Conservation (phyloP, 148 eudicot species). For the Chenopodium album region DNA sequence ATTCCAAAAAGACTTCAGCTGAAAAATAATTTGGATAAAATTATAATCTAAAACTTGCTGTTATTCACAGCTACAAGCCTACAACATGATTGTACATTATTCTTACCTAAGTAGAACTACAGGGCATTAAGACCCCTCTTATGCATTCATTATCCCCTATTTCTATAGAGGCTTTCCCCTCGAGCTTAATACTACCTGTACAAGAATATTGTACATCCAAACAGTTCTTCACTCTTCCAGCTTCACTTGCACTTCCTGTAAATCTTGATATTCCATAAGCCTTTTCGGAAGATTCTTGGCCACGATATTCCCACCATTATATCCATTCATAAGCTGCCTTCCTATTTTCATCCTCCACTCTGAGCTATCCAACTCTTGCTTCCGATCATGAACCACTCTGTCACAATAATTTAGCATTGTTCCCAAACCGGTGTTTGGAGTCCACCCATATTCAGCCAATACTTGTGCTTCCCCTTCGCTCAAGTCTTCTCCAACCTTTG, state of each 20-base stretch:
- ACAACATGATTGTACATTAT: background rate
- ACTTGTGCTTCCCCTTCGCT: conserved; percentile 88
- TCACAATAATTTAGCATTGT: conserved; percentile 91
- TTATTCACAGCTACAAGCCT: background rate
- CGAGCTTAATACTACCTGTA: background rate
- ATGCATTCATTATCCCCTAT: background rate
- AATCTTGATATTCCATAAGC: conserved; percentile 36
- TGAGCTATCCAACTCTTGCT: conserved; percentile 54
- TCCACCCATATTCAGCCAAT: conserved; percentile 80
- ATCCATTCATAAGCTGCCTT: conserved; percentile 70
- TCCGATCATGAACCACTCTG: conserved; percentile 82
- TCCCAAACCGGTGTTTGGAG: conserved; percentile 78
- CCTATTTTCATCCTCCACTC: conserved; percentile 90
- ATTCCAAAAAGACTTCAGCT: no score
- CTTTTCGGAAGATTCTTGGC: conserved; percentile 41
- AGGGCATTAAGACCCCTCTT: background rate
- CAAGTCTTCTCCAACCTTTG: conserved; percentile 80
- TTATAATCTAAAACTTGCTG: background rate
- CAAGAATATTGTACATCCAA: background rate
- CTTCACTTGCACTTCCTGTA: conserved; percentile 43
- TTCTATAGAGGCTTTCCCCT: background rate
- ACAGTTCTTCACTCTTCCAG: conserved; percentile 39
- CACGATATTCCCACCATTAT: conserved; percentile 66
- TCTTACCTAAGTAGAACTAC: background rate
- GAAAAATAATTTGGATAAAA: no score